Evolutionary conservation across 345 rosid genomes (phyloP).

Genomic region (Dimocarpus longan): DNA sequence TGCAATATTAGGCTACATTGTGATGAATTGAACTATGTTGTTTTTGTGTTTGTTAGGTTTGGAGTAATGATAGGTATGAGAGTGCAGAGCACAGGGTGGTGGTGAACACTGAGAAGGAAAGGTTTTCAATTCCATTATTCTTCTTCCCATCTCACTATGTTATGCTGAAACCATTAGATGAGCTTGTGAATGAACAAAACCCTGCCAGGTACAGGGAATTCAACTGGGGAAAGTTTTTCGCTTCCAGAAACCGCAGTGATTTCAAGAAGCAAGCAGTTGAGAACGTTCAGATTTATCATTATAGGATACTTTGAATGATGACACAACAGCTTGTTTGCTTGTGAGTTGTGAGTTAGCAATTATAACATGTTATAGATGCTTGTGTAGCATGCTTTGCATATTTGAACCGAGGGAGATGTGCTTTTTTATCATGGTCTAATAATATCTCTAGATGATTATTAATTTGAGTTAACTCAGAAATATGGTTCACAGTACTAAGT

Average conservation of each 20-base stretch:
- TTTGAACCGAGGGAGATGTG: neutral
- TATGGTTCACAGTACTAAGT: too few species aligned
- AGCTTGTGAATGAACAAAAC: constrained; percentile 44
- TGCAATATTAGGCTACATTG: neutral
- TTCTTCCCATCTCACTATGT: constrained; percentile 58
- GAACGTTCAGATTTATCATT: constrained; percentile 47
- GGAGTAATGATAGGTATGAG: constrained; percentile 61
- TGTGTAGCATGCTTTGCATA: neutral
- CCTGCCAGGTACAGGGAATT: constrained; percentile 57
- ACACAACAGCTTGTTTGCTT: neutral
- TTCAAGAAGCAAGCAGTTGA: constrained; percentile 42
- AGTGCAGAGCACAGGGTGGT: constrained; percentile 72
- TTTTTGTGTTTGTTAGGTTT: constrained; percentile 41
- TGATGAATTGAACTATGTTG: neutral
- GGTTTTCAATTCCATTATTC: constrained; percentile 64
- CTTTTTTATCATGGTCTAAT: too few species aligned
- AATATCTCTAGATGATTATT: too few species aligned
- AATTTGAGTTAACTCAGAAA: too few species aligned
- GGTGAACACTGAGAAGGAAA: constrained; percentile 52
- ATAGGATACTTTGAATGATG: constrained; percentile 26
- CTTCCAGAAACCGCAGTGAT: constrained; percentile 57
- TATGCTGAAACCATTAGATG: constrained; percentile 62
- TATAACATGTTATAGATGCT: neutral
- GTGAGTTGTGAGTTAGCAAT: neutral
- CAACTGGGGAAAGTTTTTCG: constrained; percentile 69